A percentile compares a stretch with the other conserved stretches of the same genome.
Evolutionary conservation across 2,329 filamentous ascomycete species (phyloP).

Genomic region (Acrocalymma vagum): DNA sequence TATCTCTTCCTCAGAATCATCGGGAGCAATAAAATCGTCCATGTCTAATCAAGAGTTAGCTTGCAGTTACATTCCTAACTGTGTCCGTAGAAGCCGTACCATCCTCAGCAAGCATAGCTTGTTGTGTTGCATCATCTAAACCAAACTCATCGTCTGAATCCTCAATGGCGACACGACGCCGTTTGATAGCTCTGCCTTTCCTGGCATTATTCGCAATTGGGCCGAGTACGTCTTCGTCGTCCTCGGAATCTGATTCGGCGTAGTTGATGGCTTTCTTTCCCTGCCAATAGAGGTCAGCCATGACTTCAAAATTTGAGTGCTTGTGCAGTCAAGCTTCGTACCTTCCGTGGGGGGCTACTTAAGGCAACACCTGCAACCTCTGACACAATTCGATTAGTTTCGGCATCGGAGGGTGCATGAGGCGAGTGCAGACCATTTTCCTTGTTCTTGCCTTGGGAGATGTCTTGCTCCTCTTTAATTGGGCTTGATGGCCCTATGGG

Average conservation of each 20-base stretch:
- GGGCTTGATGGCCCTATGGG: constrained; percentile 72
- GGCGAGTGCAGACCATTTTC: constrained; percentile 59
- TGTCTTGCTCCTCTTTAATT: constrained; percentile 67
- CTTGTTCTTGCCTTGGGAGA: constrained; percentile 59
- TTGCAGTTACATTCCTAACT: background rate
- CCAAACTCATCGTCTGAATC: constrained; percentile 73
- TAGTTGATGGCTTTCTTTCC: constrained; percentile 77
- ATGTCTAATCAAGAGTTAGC: constrained; percentile 64
- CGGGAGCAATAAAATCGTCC: constrained; percentile 86
- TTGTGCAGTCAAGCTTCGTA: too few relatives aligned
- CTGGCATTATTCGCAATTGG: constrained; percentile 57
- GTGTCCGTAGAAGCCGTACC: constrained; percentile 47
- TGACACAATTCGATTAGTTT: constrained; percentile 52
- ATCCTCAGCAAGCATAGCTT: constrained; percentile 63
- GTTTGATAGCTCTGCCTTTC: constrained; percentile 60
- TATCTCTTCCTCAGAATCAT: constrained; percentile 75
- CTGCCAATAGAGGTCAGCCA: constrained; percentile 44
- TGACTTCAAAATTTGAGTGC: too few relatives aligned
- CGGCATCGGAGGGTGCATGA: constrained; percentile 46
- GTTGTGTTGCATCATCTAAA: constrained; percentile 64
- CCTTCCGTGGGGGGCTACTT: constrained; percentile 84
- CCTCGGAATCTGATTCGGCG: constrained; percentile 82
- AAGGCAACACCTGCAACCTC: constrained; percentile 56
- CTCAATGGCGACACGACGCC: constrained; percentile 70
- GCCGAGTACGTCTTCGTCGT: constrained; percentile 75